These are phyloP conservation scores for Hypoxylon intermedium DNA, from an alignment of 495 filamentous ascomycete genomes.

Conservation along the genomic window DNA sequence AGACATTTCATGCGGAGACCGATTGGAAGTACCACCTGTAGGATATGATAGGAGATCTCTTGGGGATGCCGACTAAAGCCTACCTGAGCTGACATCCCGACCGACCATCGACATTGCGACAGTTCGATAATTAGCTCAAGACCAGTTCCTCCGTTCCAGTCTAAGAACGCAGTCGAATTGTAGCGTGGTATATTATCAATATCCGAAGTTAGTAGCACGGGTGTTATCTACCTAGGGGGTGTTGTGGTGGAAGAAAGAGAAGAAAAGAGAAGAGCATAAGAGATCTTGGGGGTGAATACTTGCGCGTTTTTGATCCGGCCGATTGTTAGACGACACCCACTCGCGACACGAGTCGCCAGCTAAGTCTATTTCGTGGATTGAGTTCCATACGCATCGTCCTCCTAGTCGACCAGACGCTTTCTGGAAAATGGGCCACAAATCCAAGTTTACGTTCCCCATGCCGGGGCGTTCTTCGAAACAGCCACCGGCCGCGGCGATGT, in stretches of 20 bases:
- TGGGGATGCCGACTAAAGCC: slow-evolving; percentile 27
- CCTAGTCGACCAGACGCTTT: slow-evolving; percentile 3
- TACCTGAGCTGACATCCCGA: slow-evolving; percentile 14
- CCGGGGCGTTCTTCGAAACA: slow-evolving; percentile 55
- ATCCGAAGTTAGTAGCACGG: slow-evolving; percentile 4
- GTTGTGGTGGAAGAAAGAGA: neutral
- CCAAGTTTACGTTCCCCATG: slow-evolving; percentile 61
- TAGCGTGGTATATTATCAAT: slow-evolving; percentile 11
- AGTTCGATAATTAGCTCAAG: slow-evolving; percentile 18
- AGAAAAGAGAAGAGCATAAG: slow-evolving; percentile 12
- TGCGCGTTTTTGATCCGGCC: neutral
- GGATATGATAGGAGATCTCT: slow-evolving; percentile 25
- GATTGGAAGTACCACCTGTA: slow-evolving; percentile 1
- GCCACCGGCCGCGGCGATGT: slow-evolving; percentile 23
- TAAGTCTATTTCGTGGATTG: neutral
- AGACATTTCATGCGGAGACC: slow-evolving; percentile 23
- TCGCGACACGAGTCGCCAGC: too few relatives aligned
- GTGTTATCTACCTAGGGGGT: neutral
- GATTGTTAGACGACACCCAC: neutral
- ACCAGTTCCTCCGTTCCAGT: slow-evolving; percentile 18
- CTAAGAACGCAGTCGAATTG: slow-evolving; percentile 4
- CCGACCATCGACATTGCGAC: slow-evolving; percentile 18
- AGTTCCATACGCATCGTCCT: neutral
- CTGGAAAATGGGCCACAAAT: slow-evolving; percentile 54
- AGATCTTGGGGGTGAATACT: neutral